Conservation (phyloP, 208 protist genomes). For the Trypanosoma lewisi region DNA sequence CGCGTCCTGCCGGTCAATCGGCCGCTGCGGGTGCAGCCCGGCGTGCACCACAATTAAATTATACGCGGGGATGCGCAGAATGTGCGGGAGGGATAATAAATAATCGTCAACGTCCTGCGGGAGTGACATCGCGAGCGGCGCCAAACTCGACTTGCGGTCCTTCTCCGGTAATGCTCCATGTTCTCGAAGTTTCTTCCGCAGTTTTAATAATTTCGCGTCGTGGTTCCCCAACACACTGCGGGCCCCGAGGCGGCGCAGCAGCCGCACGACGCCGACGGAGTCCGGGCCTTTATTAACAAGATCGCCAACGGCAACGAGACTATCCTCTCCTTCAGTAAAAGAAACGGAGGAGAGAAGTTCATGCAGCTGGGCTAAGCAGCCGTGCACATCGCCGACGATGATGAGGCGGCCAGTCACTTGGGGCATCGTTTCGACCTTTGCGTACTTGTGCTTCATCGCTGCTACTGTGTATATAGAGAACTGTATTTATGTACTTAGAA, state of each 20-base stretch:
- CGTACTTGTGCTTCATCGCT: slow-evolving; percentile 2
- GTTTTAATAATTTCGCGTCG: slow-evolving; percentile 58
- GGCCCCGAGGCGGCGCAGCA: slow-evolving; percentile 52
- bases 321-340: slow-evolving; percentile 51
- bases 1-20: slow-evolving; percentile 43
- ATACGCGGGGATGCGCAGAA: slow-evolving; percentile 57
- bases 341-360: slow-evolving; percentile 42
- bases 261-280: slow-evolving; percentile 60
- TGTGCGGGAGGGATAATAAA: slow-evolving; percentile 50
- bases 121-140: slow-evolving; percentile 41
- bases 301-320: slow-evolving; percentile 72
- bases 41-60: slow-evolving; percentile 72
- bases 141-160: slow-evolving; percentile 36
- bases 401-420: slow-evolving; percentile 34
- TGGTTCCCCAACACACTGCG: slow-evolving; percentile 76
- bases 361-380: slow-evolving; percentile 55
- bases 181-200: slow-evolving; percentile 31
- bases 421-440: slow-evolving; percentile 16
- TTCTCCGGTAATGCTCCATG: slow-evolving; percentile 22
- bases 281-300: slow-evolving; percentile 84
- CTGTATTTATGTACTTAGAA: background rate
- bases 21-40: slow-evolving; percentile 47
- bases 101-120: slow-evolving; percentile 55
- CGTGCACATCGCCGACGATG: slow-evolving; percentile 81
- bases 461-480: background rate